Percentiles rank a stretch among this genome's conserved stretches.
phyloP scores from a whole-genome alignment of 208 protist species.

The Wallacemonas sp. region DNA sequence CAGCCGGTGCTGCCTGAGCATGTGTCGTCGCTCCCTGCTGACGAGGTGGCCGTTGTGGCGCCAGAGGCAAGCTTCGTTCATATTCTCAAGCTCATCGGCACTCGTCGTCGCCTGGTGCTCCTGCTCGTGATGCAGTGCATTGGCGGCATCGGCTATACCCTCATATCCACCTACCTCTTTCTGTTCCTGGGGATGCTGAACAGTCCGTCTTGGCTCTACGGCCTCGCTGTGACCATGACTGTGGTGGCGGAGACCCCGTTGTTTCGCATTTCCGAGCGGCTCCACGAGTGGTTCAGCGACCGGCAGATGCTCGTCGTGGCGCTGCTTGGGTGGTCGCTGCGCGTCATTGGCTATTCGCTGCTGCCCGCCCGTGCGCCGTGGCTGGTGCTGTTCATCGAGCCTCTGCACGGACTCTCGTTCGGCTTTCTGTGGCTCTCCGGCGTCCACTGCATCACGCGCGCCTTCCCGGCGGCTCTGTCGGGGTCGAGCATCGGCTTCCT shows the following conservation, averaged over 20 bases:
- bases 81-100: constrained; percentile 21
- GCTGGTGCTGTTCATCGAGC: constrained; percentile 36
- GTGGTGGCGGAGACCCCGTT: constrained; percentile 42
- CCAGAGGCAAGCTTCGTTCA: constrained; percentile 22
- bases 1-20: neutral
- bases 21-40: neutral
- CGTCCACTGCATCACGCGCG: constrained; percentile 26
- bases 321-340: constrained; percentile 18
- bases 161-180: constrained; percentile 36
- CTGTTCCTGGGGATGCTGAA: constrained; percentile 32
- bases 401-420: constrained; percentile 42
- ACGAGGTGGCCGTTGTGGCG: constrained; percentile 3
- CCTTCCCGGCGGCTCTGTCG: constrained; percentile 23
- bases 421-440: constrained; percentile 38
- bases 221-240: constrained; percentile 28
- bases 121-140: constrained; percentile 25
- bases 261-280: constrained; percentile 21
- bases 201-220: constrained; percentile 26
- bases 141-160: constrained; percentile 26
- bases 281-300: constrained; percentile 22
- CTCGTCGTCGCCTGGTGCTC: constrained; percentile 14
- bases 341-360: constrained; percentile 34
- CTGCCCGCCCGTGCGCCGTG: constrained; percentile 24
- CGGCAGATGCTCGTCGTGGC: constrained; percentile 25
- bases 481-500: constrained; percentile 33